Conservation (phyloP, 768 basidiomycete species). For the Pulveroboletus ravenelii region DNA sequence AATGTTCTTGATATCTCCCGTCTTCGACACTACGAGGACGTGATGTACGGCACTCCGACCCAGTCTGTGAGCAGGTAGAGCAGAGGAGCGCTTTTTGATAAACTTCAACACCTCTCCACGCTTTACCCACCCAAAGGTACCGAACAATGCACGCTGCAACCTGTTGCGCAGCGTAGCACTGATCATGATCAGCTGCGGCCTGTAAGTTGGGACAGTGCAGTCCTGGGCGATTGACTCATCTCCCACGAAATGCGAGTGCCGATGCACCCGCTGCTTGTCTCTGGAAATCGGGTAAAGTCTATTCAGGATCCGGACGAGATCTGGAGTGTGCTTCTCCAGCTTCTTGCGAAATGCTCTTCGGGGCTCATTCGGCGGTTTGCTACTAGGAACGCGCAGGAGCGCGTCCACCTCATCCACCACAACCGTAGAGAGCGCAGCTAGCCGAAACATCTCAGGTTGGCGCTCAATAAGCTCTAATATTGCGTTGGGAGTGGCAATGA, state of each 20-base stretch:
- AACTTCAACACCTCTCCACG: slow-evolving; percentile 33
- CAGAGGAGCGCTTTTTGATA: slow-evolving; percentile 23
- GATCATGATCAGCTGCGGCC: slow-evolving; percentile 60
- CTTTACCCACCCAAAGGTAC: slow-evolving; percentile 57
- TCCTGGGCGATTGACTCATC: slow-evolving; percentile 10
- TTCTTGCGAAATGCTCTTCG: slow-evolving; percentile 37
- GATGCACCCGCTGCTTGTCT: neutral
- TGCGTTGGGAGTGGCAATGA: slow-evolving; percentile 71
- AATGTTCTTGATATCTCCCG: slow-evolving; percentile 51
- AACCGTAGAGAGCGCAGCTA: slow-evolving; percentile 49
- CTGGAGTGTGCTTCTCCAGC: slow-evolving; percentile 50
- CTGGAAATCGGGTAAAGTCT: slow-evolving; percentile 43
- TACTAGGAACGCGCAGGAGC: slow-evolving; percentile 48
- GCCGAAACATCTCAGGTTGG: slow-evolving; percentile 40
- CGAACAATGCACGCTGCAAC: slow-evolving; percentile 37
- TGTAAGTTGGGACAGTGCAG: slow-evolving; percentile 12
- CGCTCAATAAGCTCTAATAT: slow-evolving; percentile 50
- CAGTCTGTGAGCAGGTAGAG: slow-evolving; percentile 25
- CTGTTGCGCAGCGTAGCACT: slow-evolving; percentile 66
- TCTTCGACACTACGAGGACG: slow-evolving; percentile 56
- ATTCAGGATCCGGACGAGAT: slow-evolving; percentile 57
- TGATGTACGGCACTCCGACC: slow-evolving; percentile 41
- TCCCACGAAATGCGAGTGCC: neutral
- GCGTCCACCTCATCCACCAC: slow-evolving; percentile 78
- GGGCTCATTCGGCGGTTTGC: slow-evolving; percentile 35